Base-by-base conservation (phyloP, 73 alveolate species). In the Paramecium biaurelia region DNA sequence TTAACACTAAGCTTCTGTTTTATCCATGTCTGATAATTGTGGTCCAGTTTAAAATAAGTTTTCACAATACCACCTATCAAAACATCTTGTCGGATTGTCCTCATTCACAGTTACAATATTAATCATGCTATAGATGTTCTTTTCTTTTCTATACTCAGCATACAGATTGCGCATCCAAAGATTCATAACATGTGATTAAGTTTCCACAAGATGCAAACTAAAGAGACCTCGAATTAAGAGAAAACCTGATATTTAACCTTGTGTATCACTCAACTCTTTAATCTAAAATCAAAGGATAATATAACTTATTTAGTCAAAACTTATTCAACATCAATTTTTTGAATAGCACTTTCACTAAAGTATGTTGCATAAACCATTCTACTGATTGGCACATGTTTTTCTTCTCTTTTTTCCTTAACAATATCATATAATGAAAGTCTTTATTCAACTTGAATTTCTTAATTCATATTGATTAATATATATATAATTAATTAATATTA, bases 61-160 rank as follows among this genome's bases (percentile, higher is more conserved):
- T 63, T 79, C 90, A 43, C 90, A 79, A 79, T 79, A 79, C 90
- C 90, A 79, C 10, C 56, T 38, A 42, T 79, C 90, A 79, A 43
- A 79, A 79, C 35, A 79, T 45, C 72, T 79, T 34, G 47, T 79
- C 3, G 90, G 90, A 26, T 79, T 79, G 30, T 79, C 90, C 24
- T 79, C 90, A 79, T 79, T 79, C 4, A 79, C 72, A 23, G 90
- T 79, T 12, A 79, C 72, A 8, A 79, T 45, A 79, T 79, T 79
- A 45, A 79, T 79, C 90, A 79, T 79, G 47, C 74, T 23, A 79
- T 79, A 79, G 6, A 79, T 79, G 15, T 79, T 41, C 74, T 79
- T 79, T 79, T 79, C 90, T 20, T 47, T 79, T 79, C 74, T 79
- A 43, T 79, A 79, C n/a, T 79, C 90, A 20, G 32, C 15, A 79